phyloP scores from a whole-genome alignment of 2,329 filamentous ascomycete genomes.

The Dactylellina leptospora region DNA sequence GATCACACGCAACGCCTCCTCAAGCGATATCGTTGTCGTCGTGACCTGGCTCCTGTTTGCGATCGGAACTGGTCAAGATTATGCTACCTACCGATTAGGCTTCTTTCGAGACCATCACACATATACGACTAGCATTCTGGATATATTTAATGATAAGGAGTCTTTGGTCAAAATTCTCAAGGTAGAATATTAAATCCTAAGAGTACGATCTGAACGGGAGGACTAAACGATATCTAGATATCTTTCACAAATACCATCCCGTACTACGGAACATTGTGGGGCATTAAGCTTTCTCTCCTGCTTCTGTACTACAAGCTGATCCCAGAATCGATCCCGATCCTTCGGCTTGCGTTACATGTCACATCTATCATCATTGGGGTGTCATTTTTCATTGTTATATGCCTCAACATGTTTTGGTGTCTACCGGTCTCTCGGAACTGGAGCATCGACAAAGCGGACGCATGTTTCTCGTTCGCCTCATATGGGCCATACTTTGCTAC shows the following conservation, averaged over 20 bases:
- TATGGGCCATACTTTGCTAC: conserved; percentile 43
- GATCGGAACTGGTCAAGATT: conserved; percentile 40
- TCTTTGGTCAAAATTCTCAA: conserved; percentile 46
- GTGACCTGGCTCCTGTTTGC: conserved; percentile 45
- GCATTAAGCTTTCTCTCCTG: conserved; percentile 44
- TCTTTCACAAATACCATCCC: conserved; percentile 45
- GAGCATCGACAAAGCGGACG: conserved; percentile 28
- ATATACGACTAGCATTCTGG: conserved; percentile 27
- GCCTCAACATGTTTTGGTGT: conserved; percentile 52
- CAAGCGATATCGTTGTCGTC: conserved; percentile 48
- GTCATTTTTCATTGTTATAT: conserved; percentile 40
- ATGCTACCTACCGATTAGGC: conserved; percentile 39
- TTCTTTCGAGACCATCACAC: conserved; percentile 24
- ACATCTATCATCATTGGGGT: conserved; percentile 26
- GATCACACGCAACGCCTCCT: conserved; percentile 49
- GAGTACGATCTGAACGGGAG: neutral
- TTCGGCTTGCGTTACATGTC: conserved; percentile 47
- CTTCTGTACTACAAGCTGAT: conserved; percentile 53
- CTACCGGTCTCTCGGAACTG: conserved; percentile 46
- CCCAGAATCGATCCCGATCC: conserved; percentile 46
- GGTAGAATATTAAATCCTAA: conserved; percentile 1
- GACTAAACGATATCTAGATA: conserved; percentile 12
- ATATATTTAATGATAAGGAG: conserved; percentile 32
- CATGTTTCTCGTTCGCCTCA: conserved; percentile 38
- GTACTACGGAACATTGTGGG: conserved; percentile 49